Base-by-base conservation (phyloP, 2,329 filamentous ascomycete genomes). In the Zymoseptoria pseudotritici region DNA sequence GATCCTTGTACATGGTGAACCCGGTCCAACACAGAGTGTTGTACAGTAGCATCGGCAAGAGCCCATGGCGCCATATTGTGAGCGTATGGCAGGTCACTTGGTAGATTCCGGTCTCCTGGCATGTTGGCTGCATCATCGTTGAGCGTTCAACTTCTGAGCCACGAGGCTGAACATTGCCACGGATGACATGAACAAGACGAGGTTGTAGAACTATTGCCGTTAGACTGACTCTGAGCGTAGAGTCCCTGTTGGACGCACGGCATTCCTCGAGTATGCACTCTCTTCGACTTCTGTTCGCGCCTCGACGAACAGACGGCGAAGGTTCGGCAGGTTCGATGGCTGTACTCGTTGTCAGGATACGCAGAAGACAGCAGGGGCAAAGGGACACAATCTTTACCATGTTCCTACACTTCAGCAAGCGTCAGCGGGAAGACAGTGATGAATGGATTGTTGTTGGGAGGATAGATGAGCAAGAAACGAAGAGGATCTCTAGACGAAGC, bases 291-390 rank as follows among this genome's bases (percentile, higher is more conserved):
- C 93, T 2, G 90, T 92, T 60, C 94, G 84, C 31, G 93, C 89
- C 77, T 97, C 93, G 57, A 97, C 93, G 72, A 99, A 97, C 61
- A 99, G 86, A 13, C 94, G 89, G 55, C 94, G 87, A n/a, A 99
- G 83, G 72, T 99, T 97, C 42, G 94, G 94, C 56, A 97, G 85
- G 73, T 86, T 92, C 49, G 88, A 89, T 79, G 89, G 71, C 78
- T 81, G 56, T 26, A 20, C 36, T 46, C 17, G 11, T 17, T 3
- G 17, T 46, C 7, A 46, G 13, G 17, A 11, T 7, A 4, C 5
- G 36, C 36, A 46, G 17, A 11, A 7, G 0, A 6, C 4, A n/a
- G 13, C 13, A n/a, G 6, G 11, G 36, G 13, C n/a, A 6, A n/a
- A 46, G 10, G 36, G 13, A 11, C 3, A 17, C 36, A n/a, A n/a